These are phyloP conservation scores for Actinomortierella wolfii DNA, from an alignment of 371 early-diverging fungal species.

Conservation along the genomic window DNA sequence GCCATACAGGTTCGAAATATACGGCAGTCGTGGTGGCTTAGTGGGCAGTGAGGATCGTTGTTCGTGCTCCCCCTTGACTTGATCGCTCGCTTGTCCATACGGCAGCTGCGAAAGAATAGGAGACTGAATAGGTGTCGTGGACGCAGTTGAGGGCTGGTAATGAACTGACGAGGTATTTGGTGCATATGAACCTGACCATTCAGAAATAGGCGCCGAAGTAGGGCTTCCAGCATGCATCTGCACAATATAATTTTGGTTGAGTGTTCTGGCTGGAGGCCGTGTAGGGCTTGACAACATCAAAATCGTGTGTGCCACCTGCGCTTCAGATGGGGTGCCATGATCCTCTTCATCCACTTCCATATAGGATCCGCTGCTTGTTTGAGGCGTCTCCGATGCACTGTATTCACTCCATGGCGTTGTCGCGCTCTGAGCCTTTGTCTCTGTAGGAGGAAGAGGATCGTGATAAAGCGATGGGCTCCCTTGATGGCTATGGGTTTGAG, in stretches of 20 bases:
- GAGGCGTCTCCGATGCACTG: no score
- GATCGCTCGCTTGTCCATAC: no score
- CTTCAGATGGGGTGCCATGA: conserved; percentile 16
- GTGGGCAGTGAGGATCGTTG: no score
- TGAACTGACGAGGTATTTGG: conserved; percentile 26
- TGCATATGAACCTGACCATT: conserved; percentile 30
- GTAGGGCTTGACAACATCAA: conserved; percentile 43
- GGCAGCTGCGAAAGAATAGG: no score
- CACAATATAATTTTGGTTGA: conserved; percentile 21
- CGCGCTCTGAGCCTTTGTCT: no score
- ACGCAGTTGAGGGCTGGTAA: conserved; percentile 8
- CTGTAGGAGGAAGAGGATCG: conserved; percentile 1
- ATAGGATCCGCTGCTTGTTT: no score
- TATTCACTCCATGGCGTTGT: no score
- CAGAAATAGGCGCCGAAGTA: conserved; percentile 17
- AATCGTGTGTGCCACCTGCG: conserved; percentile 31
- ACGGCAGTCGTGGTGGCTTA: no score
- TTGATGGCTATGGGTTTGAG: conserved; percentile 3
- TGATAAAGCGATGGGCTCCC: conserved; percentile 1
- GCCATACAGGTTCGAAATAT: conserved; percentile 17
- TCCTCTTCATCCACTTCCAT: conserved; percentile 16
- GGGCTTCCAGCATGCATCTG: conserved; percentile 32
- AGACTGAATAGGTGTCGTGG: no score
- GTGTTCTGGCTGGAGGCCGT: conserved; percentile 24
- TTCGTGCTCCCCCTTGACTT: no score